These are phyloP conservation scores for Kluyveromyces marxianus DNA, from an alignment of 1,139 yeast species.

Conservation along the genomic window DNA sequence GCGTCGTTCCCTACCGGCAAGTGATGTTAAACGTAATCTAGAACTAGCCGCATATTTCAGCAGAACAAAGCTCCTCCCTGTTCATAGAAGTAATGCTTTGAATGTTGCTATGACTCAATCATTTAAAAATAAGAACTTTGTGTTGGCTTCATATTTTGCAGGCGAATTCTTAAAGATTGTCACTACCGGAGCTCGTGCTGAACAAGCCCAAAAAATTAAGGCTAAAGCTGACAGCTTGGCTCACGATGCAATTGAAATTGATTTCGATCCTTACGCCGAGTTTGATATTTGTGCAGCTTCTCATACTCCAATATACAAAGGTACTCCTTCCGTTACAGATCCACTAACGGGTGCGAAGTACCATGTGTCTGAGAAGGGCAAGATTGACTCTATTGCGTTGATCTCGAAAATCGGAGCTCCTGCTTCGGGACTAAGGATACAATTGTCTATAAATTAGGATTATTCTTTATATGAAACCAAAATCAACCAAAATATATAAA, in stretches of 20 bases:
- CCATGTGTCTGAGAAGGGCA: conserved; percentile 69
- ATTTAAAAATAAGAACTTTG: conserved; percentile 78
- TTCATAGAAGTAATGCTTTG: conserved; percentile 79
- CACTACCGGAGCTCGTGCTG: conserved; percentile 72
- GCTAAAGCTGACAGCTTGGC: conserved; percentile 72
- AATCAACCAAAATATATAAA: neutral
- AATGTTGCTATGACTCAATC: conserved; percentile 94
- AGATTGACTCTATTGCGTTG: conserved; percentile 65
- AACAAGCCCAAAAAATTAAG: conserved; percentile 79
- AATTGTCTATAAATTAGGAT: conserved; percentile 8
- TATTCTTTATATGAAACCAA: neutral
- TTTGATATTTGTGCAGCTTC: conserved; percentile 87
- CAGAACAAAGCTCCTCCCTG: conserved; percentile 68
- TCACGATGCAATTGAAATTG: conserved; percentile 80
- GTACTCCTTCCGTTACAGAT: conserved; percentile 60
- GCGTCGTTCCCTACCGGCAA: conserved; percentile 70
- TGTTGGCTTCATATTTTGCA: conserved; percentile 88
- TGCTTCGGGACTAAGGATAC: conserved; percentile 78
- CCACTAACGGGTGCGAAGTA: conserved; percentile 91
- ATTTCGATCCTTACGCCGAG: conserved; percentile 86
- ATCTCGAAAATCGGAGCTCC: conserved; percentile 86
- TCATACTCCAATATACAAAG: conserved; percentile 81
- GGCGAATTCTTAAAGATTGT: conserved; percentile 65
- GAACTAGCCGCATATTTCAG: conserved; percentile 97
- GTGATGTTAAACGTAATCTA: conserved; percentile 73